phyloP scores from a whole-genome alignment of 1,139 yeast species.

The Suhomyces guaymorum region DNA sequence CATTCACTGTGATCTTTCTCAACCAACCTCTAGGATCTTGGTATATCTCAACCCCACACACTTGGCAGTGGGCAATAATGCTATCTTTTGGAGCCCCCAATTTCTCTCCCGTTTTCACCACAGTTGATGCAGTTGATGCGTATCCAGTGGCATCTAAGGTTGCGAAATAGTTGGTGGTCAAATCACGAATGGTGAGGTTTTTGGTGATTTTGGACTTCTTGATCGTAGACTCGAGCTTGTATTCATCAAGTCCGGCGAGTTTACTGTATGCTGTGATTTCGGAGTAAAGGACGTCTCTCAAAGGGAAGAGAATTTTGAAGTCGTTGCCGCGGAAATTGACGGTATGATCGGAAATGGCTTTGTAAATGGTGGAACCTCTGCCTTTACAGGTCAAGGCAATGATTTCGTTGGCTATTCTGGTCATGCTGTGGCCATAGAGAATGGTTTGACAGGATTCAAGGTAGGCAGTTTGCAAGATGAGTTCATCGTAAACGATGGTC shows the following conservation, averaged over 20 bases:
- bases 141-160: constrained; percentile 73
- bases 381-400: constrained; percentile 87
- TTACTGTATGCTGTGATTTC: constrained; percentile 61
- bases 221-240: constrained; percentile 23
- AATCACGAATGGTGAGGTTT: constrained; percentile 77
- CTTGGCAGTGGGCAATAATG: constrained; percentile 38
- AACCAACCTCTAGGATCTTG: constrained; percentile 71
- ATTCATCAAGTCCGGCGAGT: constrained; percentile 33
- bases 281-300: constrained; percentile 68
- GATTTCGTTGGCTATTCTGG: constrained; percentile 76
- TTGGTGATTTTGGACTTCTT: constrained; percentile 47
- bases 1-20: constrained; percentile 66
- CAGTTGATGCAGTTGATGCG: constrained; percentile 91
- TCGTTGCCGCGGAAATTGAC: constrained; percentile 28
- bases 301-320: constrained; percentile 60
- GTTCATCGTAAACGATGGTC: constrained; percentile 48
- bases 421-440: constrained; percentile 78
- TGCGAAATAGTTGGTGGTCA: constrained; percentile 71
- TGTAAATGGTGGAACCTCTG: constrained; percentile 70
- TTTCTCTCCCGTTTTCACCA: constrained; percentile 85
- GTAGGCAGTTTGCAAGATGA: constrained; percentile 51
- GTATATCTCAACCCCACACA: constrained; percentile 54
- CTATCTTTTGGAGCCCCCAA: constrained; percentile 53
- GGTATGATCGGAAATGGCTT: constrained; percentile 48
- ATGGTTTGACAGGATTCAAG: constrained; percentile 53